phyloP scores from a whole-genome alignment of 2,329 filamentous ascomycete species.

The Colletotrichum magnum region DNA sequence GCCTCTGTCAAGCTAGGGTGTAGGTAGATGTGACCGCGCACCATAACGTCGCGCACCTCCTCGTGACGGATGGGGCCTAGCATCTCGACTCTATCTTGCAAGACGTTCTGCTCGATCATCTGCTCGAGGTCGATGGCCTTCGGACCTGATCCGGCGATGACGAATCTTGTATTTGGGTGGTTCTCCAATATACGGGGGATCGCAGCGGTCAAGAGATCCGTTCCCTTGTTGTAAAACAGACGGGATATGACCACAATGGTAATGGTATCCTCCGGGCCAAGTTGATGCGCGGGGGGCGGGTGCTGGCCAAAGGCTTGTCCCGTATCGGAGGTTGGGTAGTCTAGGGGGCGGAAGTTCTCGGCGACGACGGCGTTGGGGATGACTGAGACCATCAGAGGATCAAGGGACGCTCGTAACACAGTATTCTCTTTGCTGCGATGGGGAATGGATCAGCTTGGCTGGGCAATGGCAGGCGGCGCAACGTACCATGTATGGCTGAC shows the following conservation, averaged over 20 bases:
- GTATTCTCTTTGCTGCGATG: constrained; percentile 91
- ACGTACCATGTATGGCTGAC: constrained; percentile 95
- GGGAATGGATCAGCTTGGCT: constrained; percentile 40
- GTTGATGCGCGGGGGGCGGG: constrained; percentile 72
- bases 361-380: constrained; percentile 98
- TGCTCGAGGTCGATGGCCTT: constrained; percentile 98
- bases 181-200: constrained; percentile 92
- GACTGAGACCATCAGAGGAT: constrained; percentile 96
- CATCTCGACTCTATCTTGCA: constrained; percentile 94
- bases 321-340: constrained; percentile 53
- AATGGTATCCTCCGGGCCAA: constrained; percentile 88
- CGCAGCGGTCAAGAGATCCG: constrained; percentile 94
- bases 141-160: constrained; percentile 95
- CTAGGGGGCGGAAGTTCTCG: constrained; percentile 87
- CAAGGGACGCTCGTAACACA: constrained; percentile 91
- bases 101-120: constrained; percentile 94
- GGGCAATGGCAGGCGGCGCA: not conserved
- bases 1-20: constrained; percentile 96
- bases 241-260: constrained; percentile 98
- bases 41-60: constrained; percentile 97
- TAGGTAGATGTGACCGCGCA: constrained; percentile 95
- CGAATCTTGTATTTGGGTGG: constrained; percentile 94
- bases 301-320: constrained; percentile 55
- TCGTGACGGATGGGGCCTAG: constrained; percentile 94
- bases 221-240: constrained; percentile 99